These are phyloP conservation scores for Aspergillus uvarum DNA, from an alignment of 2,329 filamentous ascomycete species.

Conservation along the genomic window DNA sequence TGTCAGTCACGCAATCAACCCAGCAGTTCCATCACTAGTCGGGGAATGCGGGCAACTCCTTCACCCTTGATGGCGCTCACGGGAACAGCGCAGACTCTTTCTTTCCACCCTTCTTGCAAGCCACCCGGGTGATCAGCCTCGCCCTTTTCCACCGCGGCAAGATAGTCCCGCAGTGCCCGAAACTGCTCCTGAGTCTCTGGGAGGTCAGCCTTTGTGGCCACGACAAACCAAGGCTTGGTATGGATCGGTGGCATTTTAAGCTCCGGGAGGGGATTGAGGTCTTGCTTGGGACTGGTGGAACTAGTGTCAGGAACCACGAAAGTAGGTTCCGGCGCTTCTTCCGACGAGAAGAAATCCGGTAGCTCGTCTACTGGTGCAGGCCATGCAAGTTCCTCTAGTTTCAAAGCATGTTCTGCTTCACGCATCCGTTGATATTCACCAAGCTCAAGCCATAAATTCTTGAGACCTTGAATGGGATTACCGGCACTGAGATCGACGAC, in stretches of 20 bases:
- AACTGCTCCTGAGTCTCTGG: conserved; percentile 78
- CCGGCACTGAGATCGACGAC: conserved; percentile 82
- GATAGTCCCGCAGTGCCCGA: conserved; percentile 64
- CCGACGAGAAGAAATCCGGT: conserved; percentile 22
- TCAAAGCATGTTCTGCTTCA: conserved; percentile 67
- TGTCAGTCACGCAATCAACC: conserved; percentile 23
- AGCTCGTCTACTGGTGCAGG: conserved; percentile 30
- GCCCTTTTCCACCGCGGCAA: conserved; percentile 64
- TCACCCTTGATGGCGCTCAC: conserved; percentile 87
- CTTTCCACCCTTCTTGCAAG: conserved; percentile 61
- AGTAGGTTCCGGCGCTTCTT: background rate
- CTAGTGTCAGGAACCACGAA: background rate
- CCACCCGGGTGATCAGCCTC: conserved; percentile 73
- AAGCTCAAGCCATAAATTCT: conserved; percentile 86
- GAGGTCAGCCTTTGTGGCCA: conserved; percentile 89
- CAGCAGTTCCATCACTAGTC: conserved; percentile 43
- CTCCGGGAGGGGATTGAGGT: conserved; percentile 40
- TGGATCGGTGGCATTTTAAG: conserved; percentile 69
- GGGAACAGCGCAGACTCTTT: conserved; percentile 66
- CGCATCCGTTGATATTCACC: conserved; percentile 81
- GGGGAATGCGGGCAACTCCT: conserved; percentile 63
- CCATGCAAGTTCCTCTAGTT: conserved; percentile 60
- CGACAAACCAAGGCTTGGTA: conserved; percentile 95
- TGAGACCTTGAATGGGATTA: conserved; percentile 74
- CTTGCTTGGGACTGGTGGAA: conserved; percentile 12